Conservation (phyloP, 192 early-diverging fungal genomes). For the Nowakowskiella sp. region DNA sequence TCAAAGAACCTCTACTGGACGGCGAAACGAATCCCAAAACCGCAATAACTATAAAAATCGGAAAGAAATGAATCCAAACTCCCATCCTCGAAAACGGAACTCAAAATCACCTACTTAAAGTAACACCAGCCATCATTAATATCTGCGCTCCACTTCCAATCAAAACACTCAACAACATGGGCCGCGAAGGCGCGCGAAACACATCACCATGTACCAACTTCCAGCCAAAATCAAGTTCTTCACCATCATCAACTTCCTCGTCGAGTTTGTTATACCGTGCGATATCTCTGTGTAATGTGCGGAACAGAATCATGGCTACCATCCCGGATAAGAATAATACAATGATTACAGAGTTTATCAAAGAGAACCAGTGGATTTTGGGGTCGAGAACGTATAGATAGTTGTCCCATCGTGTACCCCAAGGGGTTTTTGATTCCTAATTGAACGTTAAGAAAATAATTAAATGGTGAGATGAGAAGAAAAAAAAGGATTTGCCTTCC, state of each 20-base stretch:
- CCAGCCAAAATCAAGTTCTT: slow-evolving; percentile 59
- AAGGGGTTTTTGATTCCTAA: slow-evolving; percentile 29
- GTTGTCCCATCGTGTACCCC: slow-evolving; percentile 45
- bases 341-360: slow-evolving; percentile 52
- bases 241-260: slow-evolving; percentile 36
- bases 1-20: slow-evolving; percentile 77
- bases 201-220: slow-evolving; percentile 59
- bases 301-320: slow-evolving; percentile 48
- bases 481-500: slow-evolving; percentile 16
- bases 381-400: slow-evolving; percentile 32
- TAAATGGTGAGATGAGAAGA: neutral
- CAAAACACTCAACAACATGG: slow-evolving; percentile 42
- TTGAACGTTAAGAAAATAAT: slow-evolving; percentile 1
- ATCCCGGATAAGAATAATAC: slow-evolving; percentile 50
- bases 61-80: neutral
- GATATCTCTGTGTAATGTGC: slow-evolving; percentile 50
- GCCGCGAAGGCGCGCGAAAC: slow-evolving; percentile 39
- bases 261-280: slow-evolving; percentile 49
- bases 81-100: too few relatives aligned
- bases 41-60: slow-evolving; percentile 59
- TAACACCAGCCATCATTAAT: slow-evolving; percentile 43
- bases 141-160: slow-evolving; percentile 52
- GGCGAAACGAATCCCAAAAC: slow-evolving; percentile 90
- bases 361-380: slow-evolving; percentile 54
- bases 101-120: slow-evolving; percentile 20